These are phyloP conservation scores for Cercospora janseana DNA, from an alignment of 2,329 filamentous ascomycete species.

Conservation along the genomic window DNA sequence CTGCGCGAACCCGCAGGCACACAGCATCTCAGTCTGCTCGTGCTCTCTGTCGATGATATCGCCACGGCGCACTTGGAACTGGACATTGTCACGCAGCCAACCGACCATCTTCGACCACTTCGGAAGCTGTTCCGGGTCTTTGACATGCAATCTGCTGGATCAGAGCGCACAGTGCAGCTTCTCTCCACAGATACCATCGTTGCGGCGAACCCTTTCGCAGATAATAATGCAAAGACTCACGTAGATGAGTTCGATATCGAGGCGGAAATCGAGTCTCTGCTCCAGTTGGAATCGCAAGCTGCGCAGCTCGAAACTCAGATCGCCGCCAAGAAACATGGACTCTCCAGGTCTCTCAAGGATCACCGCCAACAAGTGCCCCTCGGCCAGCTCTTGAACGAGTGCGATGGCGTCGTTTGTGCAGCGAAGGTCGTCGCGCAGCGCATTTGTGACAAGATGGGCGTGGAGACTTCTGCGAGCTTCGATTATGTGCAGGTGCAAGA, in stretches of 20 bases:
- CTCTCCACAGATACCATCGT: slow-evolving; percentile 10
- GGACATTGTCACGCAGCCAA: slow-evolving; percentile 14
- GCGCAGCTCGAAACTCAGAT: slow-evolving; percentile 30
- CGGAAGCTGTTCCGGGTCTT: slow-evolving; percentile 16
- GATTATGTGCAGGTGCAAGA: slow-evolving; percentile 27
- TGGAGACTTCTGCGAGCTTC: slow-evolving; percentile 24
- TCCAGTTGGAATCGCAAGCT: slow-evolving; percentile 33
- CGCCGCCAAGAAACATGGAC: slow-evolving; percentile 33
- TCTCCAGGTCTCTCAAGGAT: slow-evolving; percentile 41
- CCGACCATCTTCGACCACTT: slow-evolving; percentile 8
- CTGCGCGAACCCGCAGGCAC: slow-evolving; percentile 10
- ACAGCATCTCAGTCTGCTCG: slow-evolving; percentile 17
- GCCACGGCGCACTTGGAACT: slow-evolving; percentile 15
- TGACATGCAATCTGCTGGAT: slow-evolving; percentile 15
- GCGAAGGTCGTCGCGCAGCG: slow-evolving; percentile 39
- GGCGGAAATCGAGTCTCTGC: slow-evolving; percentile 44
- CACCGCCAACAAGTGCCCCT: slow-evolving; percentile 42
- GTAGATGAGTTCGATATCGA: slow-evolving; percentile 31
- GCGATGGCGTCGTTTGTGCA: slow-evolving; percentile 45
- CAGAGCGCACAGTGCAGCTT: slow-evolving; percentile 9
- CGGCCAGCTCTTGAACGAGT: slow-evolving; percentile 43
- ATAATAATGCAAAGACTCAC: slow-evolving; percentile 16
- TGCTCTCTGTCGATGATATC: slow-evolving; percentile 13
- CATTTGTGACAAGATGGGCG: slow-evolving; percentile 35
- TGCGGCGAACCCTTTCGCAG: slow-evolving; percentile 18